These are phyloP conservation scores for Penicillium capsulatum DNA, from an alignment of 2,329 filamentous ascomycete species.

Conservation along the genomic window DNA sequence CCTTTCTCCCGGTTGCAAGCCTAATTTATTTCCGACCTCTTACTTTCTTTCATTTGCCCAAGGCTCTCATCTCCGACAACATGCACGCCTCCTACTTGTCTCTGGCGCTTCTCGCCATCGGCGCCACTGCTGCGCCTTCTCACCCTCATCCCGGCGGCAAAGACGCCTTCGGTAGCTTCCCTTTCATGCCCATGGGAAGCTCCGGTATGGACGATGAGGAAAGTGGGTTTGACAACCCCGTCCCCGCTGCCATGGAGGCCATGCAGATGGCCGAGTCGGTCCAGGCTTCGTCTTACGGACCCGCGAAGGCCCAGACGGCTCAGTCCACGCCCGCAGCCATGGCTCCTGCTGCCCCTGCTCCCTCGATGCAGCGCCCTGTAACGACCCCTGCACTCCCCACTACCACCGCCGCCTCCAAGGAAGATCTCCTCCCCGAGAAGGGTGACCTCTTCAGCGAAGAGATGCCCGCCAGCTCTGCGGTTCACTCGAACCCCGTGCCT, in stretches of 20 bases:
- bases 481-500: too few species aligned
- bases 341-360: background rate
- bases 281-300: conserved; percentile 1
- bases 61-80: conserved; percentile 5
- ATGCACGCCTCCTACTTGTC: conserved; percentile 24
- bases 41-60: conserved; percentile 12
- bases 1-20: conserved; percentile 5
- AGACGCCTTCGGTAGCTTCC: conserved; percentile 14
- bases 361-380: background rate
- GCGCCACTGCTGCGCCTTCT: conserved; percentile 25
- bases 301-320: background rate
- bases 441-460: background rate
- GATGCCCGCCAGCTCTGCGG: background rate
- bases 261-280: conserved; percentile 10
- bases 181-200: conserved; percentile 12
- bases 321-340: background rate
- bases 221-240: conserved; percentile 13
- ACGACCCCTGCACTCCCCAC: background rate
- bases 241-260: conserved; percentile 15
- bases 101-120: conserved; percentile 28
- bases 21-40: conserved; percentile 12
- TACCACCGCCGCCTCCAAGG: background rate
- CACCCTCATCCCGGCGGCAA: conserved; percentile 7
- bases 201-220: conserved; percentile 10
- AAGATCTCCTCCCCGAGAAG: too few species aligned